A percentile compares a stretch with the other conserved stretches of the same genome.
Conservation (phyloP, 2,329 filamentous ascomycete genomes). For the Lasiodiplodia sp. region DNA sequence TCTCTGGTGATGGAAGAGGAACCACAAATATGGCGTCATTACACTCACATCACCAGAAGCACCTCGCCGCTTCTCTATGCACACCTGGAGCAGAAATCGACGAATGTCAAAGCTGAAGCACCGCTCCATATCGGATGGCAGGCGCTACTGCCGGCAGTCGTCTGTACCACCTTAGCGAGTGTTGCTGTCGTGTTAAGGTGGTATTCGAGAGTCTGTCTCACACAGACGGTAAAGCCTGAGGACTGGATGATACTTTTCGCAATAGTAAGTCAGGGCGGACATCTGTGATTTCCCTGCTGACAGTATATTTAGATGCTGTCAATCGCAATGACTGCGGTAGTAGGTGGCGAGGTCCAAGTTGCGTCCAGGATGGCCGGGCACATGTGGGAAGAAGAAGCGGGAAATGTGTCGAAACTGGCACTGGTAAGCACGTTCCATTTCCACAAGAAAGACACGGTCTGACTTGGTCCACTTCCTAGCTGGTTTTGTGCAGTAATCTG, state of each 20-base stretch:
- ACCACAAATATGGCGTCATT: too few relatives aligned
- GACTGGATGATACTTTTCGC: constrained; percentile 41
- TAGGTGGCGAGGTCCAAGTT: constrained; percentile 34
- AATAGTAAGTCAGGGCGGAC: constrained; percentile 35
- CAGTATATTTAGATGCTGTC: constrained; percentile 36
- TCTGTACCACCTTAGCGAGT: constrained; percentile 38
- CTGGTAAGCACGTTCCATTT: constrained; percentile 22
- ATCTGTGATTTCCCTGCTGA: too few relatives aligned
- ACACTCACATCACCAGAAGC: not conserved
- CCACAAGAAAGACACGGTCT: not conserved
- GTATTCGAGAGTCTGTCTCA: constrained; percentile 38
- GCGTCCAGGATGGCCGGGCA: constrained; percentile 15
- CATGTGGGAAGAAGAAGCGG: not conserved
- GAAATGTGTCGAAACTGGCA: constrained; percentile 17
- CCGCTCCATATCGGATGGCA: constrained; percentile 28
- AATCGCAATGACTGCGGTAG: constrained; percentile 38
- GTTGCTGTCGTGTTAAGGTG: constrained; percentile 38
- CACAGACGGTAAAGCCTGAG: constrained; percentile 34
- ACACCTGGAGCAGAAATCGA: not conserved
- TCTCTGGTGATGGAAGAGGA: not conserved
- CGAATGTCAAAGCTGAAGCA: not conserved
- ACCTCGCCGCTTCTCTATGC: constrained; percentile 22
- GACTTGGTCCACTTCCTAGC: constrained; percentile 32
- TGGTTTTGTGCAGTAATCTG: constrained; percentile 41
- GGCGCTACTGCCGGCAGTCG: constrained; percentile 38